Evolutionary conservation across 345 rosid species (phyloP), one percentile per base, ranked within the genome.

Genomic region (Viola odorata): DNA sequence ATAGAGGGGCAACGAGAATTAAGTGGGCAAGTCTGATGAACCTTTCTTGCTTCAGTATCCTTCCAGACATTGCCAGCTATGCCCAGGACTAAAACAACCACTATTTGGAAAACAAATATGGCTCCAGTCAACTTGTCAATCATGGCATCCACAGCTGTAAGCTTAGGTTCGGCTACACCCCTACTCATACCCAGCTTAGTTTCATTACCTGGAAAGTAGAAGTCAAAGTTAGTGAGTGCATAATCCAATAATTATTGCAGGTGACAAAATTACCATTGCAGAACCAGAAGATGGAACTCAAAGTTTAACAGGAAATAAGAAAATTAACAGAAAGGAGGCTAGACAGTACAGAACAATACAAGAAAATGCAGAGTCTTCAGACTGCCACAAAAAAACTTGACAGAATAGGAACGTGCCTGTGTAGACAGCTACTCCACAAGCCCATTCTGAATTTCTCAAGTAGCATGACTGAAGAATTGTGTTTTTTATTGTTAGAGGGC

Each of bases 61-160:
- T 90, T 94, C 99, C 99, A 90, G 16, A 94, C 86, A 81, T 94
- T 94, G 71, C 99, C 99, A 59, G 97, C 96, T 58, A 85, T 67
- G 60, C 99, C 97, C 3, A 94, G 85, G 67, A 94, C 99, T 69
- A 94, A 23, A 57, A 94, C 97, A 60, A 94, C 97, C 9, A 94
- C 97, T 69, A 90, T 85, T 82, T 94, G 99, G 74, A 94, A 94
- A 73, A 90, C 82, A 76, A 94, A 94, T 75, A 94, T 94, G 41
- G 99, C 97, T 68, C 97, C 97, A 58, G 97, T 94, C 81, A 94
- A 76, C 78, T 94, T 94, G 85, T 94, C 97, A 54, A 94, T 94
- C 96, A 94, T 94, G 65, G 95, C 99, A 94, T 94, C 99, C 78
- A 94, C 74, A 5, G 97, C 99, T 44, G 99, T 94, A 75, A 94